Base-by-base conservation (phyloP, 2,329 filamentous ascomycete genomes). In the Nothophaeocryptopus gaeumannii region DNA sequence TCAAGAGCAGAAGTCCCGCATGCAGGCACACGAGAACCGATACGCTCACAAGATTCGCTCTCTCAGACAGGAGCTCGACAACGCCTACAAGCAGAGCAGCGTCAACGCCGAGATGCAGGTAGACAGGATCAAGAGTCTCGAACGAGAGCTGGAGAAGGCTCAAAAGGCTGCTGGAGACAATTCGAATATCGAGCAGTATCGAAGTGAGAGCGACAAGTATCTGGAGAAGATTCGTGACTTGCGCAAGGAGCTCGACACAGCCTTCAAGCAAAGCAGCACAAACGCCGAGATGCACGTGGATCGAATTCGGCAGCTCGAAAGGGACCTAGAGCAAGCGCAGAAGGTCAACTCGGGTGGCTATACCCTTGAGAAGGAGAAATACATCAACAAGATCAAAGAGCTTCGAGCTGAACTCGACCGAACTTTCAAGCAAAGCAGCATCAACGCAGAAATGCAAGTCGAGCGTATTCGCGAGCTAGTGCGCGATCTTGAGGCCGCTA, bases 11-110 rank as follows among this genome's bases (percentile, higher is more conserved):
- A 65, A 63, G 48, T 47, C 50, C 34, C 50, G 45, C 8, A 62
- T 64, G 61, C 49, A 53, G 15, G 45, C 54, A 1, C 54, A 59
- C 31, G 59, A 62, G 45, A 48, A 42, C n/a, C 43, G 51, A 30
- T 61, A 61, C 39, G 39, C 50, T n/a, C 49, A 58, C 11, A 65
- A 65, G 52, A 59, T 63, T 31, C 45, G 48, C 8, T 48, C 52
- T 14, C 46, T 65, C 14, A 39, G 59, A 14, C 30, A 50, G 30
- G 61, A 63, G 44, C 49, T 65, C 12, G 62, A 65, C 10, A 55
- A 47, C 2, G 59, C 63, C 12, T 64, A 61, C 54, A 63, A 60
- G 55, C 61, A 64, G 50, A 62, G 59, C 51, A 59, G 57, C 26
- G 53, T 59, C n/a, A 58, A 64, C 20, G 50, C 53, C 5, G 53